Conservation (phyloP, 345 rosid species). For the Populus euphratica region DNA sequence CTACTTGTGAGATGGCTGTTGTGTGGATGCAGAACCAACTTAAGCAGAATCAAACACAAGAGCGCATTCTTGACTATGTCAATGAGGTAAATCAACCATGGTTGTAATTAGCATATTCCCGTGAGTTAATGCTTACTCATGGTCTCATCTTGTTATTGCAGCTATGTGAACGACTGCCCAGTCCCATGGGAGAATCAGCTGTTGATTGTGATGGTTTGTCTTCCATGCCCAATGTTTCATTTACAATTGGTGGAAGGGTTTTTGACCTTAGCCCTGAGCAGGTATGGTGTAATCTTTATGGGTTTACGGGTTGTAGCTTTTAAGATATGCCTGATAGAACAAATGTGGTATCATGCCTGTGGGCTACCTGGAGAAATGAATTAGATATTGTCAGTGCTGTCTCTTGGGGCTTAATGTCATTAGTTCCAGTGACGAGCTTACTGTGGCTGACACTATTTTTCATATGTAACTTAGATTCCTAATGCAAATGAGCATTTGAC, state of each 20-base stretch:
- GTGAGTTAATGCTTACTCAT: constrained; percentile 1
- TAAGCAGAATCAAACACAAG: constrained; percentile 59
- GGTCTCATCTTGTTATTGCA: constrained; percentile 21
- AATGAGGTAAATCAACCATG: constrained; percentile 43
- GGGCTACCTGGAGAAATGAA: neutral
- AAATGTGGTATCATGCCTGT: neutral
- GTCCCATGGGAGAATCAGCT: constrained; percentile 71
- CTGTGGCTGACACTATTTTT: neutral
- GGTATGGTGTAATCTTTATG: constrained; percentile 37
- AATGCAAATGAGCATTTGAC: too few species aligned
- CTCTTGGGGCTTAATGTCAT: neutral
- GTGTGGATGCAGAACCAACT: constrained; percentile 87
- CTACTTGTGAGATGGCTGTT: constrained; percentile 85
- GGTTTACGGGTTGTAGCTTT: neutral
- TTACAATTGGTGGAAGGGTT: constrained; percentile 63
- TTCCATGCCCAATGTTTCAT: constrained; percentile 74
- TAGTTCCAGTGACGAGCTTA: neutral
- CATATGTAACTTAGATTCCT: neutral
- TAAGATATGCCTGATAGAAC: too few species aligned
- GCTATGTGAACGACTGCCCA: constrained; percentile 85
- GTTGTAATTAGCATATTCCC: neutral
- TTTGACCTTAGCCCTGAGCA: constrained; percentile 78
- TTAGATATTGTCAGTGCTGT: neutral
- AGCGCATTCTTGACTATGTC: constrained; percentile 64
- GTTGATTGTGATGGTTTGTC: constrained; percentile 62